Evolutionary conservation across 2,329 filamentous ascomycete genomes (phyloP), one percentile per base, ranked within the genome.

Genomic region (Bipolaris sorokiniana): DNA sequence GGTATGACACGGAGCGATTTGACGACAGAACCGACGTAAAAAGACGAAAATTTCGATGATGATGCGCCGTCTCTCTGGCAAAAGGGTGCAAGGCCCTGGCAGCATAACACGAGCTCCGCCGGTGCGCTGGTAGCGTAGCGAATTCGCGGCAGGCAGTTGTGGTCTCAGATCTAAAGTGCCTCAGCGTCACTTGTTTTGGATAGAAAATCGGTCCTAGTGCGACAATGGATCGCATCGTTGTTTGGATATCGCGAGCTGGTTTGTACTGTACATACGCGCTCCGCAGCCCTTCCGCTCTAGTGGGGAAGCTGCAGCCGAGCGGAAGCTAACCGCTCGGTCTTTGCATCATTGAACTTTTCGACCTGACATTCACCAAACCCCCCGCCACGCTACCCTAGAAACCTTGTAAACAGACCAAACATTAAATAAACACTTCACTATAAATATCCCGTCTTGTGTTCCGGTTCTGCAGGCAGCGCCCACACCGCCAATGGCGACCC

Each of bases 321-420:
- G 54, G 45, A 49, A 48, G 54, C 52, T 56, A 58, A 48, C 48
- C 36, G 60, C 56, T 47, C 34, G 33, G 50, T 64, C 66, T 62
- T 58, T 62, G 67, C 68, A 66, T 71, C 69, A 73, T 72, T 22
- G 61, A 72, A 67, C 64, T 68, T 69, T 56, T 67, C 64, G 51
- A 48, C 34, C 58, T 51, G 15, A 36, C 55, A 56, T 44, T 36
- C 49, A 56, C 45, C 18, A 23, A 40, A 40, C 23, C 40, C 23
- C 31, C 36, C 37, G 23, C 42, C 36, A 18, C 48, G n/a, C 38
- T 11, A 36, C 18, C 40, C 13, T 28, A n/a, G 36, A n/a, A 22
- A 3, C 20, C 36, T 1, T 5, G 22, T 41, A 20, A 31, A 18
- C 16, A 15, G 20, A 22, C 9, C 47, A 10, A 15, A 23, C 50